Base-by-base conservation (phyloP, 2,329 filamentous ascomycete species). In the Ophiocordyceps camponoti-leonardi region DNA sequence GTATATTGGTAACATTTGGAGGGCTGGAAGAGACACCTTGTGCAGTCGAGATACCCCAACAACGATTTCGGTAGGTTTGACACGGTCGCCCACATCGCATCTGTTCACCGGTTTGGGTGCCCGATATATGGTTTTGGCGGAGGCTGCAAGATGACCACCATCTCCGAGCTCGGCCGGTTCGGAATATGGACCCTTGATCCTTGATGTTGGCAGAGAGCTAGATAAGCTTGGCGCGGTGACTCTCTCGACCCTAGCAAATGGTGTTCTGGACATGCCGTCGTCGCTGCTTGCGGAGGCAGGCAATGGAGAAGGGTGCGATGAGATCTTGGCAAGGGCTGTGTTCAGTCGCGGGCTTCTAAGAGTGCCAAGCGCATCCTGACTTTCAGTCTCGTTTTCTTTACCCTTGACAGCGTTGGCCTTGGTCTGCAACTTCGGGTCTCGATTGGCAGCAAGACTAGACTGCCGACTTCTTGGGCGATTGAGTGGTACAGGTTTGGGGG, bases 1-100 rank as follows among this genome's bases (percentile, higher is more conserved):
- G 59, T 98, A 98, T 48, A 96, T 95, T 0, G 92, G 92, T 60
- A 88, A 86, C 87, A 98, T 94, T 56, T 85, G 73, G 31, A 94
- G 65, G 45, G 75, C 75, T 20, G 90, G 87, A 53, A 96, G 70
- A 47, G 84, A 79, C 1, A 96, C 90, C 55, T 88, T 75, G 58
- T 98, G 90, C 47, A 98, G 68, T 51, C 87, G 76, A n/a, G 88
- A 94, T 6, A 92, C 71, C 0, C 92, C 92, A 1, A 96, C 90
- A 4, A 87, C 79, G 2, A 96, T 79, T 47, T 83, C 79, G 6
- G 62, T 56, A 48, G 61, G 50, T 22, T 58, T 61, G 33, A 20
- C 41, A 18, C 26, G 18, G 7, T 30, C 31, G n/a, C 8, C 22
- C 19, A 19, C 26, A 13, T 37, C n/a, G 23, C 43, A 13, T 1